A percentile compares a stretch with the other conserved stretches of the same genome.
Evolutionary conservation across 2,329 filamentous ascomycete genomes (phyloP).

Genomic region (Boeremia exigua): DNA sequence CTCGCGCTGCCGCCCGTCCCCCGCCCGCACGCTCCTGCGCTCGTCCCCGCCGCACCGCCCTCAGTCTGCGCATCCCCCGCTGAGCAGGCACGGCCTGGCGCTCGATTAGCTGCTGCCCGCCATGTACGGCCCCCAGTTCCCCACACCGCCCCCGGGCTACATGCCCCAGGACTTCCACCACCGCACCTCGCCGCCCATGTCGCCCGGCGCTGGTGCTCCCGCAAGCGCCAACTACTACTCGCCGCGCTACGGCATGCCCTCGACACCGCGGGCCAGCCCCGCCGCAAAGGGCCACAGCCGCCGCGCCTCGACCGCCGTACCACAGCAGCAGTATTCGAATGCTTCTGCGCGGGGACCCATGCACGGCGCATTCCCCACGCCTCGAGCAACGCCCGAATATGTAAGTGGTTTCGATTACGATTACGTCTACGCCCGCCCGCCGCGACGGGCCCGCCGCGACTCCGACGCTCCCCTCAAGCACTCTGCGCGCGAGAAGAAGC

Average conservation of each 20-base stretch:
- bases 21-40: conserved; percentile 26
- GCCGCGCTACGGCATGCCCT: conserved; percentile 58
- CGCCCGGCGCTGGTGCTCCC: conserved; percentile 52
- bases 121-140: conserved; percentile 43
- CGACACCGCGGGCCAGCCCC: conserved; percentile 51
- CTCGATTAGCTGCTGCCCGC: conserved; percentile 14
- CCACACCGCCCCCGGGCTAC: conserved; percentile 46
- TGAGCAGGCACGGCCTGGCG: conserved; percentile 44
- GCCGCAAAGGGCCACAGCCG: conserved; percentile 59
- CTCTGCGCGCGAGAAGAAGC: conserved; percentile 53
- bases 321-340: conserved; percentile 52
- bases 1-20: conserved; percentile 42
- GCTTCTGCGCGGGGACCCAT: conserved; percentile 45
- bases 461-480: conserved; percentile 50
- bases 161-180: conserved; percentile 46
- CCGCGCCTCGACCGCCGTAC: conserved; percentile 60
- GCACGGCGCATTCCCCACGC: conserved; percentile 55
- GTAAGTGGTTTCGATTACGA: conserved; percentile 66
- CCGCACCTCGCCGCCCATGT: conserved; percentile 49
- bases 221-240: conserved; percentile 58
- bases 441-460: conserved; percentile 49
- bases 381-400: conserved; percentile 65
- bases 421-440: conserved; percentile 55
- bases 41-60: conserved; percentile 31
- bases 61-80: conserved; percentile 41